phyloP scores from a whole-genome alignment of 2,329 filamentous ascomycete genomes.

The Colletotrichum lindemuthianum region DNA sequence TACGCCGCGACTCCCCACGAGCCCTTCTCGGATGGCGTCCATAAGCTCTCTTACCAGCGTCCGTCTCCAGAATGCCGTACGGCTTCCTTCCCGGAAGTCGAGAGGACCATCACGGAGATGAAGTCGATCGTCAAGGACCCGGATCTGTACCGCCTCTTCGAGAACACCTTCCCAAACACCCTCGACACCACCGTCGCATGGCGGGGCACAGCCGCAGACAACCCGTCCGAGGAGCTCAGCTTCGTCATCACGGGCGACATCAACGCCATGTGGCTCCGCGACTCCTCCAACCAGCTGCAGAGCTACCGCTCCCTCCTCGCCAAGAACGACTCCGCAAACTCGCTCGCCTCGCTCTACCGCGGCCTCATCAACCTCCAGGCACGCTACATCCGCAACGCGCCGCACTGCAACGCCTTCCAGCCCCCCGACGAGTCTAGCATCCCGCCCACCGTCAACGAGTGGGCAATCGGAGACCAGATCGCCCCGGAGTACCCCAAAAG shows the following conservation, averaged over 20 bases:
- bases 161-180: conserved; percentile 79
- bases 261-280: conserved; percentile 92
- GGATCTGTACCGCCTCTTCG: conserved; percentile 76
- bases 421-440: conserved; percentile 81
- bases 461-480: conserved; percentile 64
- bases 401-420: conserved; percentile 96
- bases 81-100: conserved; percentile 80
- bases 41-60: conserved; percentile 82
- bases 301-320: conserved; percentile 75
- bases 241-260: conserved; percentile 91
- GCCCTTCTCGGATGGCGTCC: conserved; percentile 80
- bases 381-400: conserved; percentile 73
- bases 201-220: conserved; percentile 68
- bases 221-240: conserved; percentile 66
- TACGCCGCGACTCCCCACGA: conserved; percentile 59
- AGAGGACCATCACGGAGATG: conserved; percentile 78
- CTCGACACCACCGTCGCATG: conserved; percentile 78
- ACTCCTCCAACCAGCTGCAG: conserved; percentile 84
- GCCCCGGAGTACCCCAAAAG: conserved; percentile 67
- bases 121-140: conserved; percentile 77
- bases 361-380: conserved; percentile 82
- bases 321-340: conserved; percentile 60
- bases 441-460: conserved; percentile 62
- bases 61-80: conserved; percentile 81
- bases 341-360: conserved; percentile 74